Evolutionary conservation across 2,329 filamentous ascomycete genomes (phyloP).

Genomic region (Microcyclospora tardicrescens): DNA sequence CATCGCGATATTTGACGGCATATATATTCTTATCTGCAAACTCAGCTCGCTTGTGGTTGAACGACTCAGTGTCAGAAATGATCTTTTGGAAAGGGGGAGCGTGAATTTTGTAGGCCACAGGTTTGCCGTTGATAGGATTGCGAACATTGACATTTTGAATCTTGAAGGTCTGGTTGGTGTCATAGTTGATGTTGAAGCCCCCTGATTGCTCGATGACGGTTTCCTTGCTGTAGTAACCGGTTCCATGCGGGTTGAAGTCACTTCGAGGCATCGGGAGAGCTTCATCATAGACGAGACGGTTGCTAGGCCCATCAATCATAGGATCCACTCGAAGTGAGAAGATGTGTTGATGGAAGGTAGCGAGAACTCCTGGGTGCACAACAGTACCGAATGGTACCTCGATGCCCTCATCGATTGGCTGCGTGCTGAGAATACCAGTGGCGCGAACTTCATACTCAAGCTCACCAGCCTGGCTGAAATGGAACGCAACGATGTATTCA

Average conservation of each 20-base stretch:
- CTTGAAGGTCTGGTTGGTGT: conserved; percentile 36
- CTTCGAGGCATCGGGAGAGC: conserved; percentile 45
- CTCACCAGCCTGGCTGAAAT: conserved; percentile 59
- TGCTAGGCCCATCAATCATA: conserved; percentile 32
- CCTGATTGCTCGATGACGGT: conserved; percentile 36
- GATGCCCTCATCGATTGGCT: conserved; percentile 52
- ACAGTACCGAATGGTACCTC: conserved; percentile 55
- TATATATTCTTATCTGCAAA: conserved; percentile 48
- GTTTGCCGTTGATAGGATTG: conserved; percentile 36
- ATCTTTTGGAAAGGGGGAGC: conserved; percentile 39
- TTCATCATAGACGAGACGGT: conserved; percentile 39
- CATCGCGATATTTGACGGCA: conserved; percentile 44
- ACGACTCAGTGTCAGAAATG: conserved; percentile 38
- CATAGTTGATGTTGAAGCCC: conserved; percentile 36
- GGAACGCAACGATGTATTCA: conserved; percentile 60
- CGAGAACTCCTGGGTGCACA: conserved; percentile 56
- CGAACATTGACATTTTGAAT: conserved; percentile 33
- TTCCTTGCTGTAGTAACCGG: conserved; percentile 34
- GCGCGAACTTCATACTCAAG: conserved; percentile 55
- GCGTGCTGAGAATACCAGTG: conserved; percentile 54
- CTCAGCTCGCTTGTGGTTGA: conserved; percentile 44
- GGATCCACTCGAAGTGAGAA: conserved; percentile 44
- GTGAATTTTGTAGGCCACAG: conserved; percentile 38
- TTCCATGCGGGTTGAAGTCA: conserved; percentile 44
- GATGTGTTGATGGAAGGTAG: conserved; percentile 63